Evolutionary conservation across 345 rosid species (phyloP), one percentile per base, ranked within the genome.

Genomic region (Brassica rapa): DNA sequence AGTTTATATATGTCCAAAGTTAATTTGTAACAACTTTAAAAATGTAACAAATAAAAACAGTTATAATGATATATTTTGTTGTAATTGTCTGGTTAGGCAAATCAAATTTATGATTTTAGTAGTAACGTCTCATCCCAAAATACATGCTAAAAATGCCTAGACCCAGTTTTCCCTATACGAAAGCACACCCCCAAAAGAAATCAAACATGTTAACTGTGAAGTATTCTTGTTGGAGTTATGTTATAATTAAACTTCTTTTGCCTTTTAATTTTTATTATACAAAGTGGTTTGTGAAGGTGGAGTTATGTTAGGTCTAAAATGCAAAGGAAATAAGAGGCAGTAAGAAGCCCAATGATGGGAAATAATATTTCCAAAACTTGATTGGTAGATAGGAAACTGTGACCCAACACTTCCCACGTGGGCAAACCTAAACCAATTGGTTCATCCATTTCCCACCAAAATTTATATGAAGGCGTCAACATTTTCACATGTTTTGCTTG

Each of bases 131-230:
- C 35, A 71, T 27, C 60, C 51, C 6, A 65, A 71, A 64, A 71
- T 11, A 16, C 66, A 64, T 71, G 66, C 75, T 62, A 24, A 70
- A 63, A 29, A 16, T 55, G 67, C 81, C 76, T 70, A 1, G 19
- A 71, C 30, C 59, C 35, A 37, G 8, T 8, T 27, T 59, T 6
- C 21, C 62, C 51, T 65, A 39, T 43, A 71, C 81, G 72, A 71
- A 70, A 71, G 30, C 68, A 57, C 72, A 78, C 65, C 66, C 71
- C 66, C 8, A 65, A 29, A 64, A 78, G 61, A 71, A 71, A 78
- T 29, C 53, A 41, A 56, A 64, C 43, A 66, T 71, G 53, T 56
- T 49, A 71, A 71, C 25, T 65, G 32, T 56, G 49, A 53, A 49
- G 56, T 49, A 49, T 49, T 49, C 19, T 49, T n/a, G 56, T 49